Base-by-base conservation (phyloP, 2,329 filamentous ascomycete genomes). In the Curvularia hawaiiensis region DNA sequence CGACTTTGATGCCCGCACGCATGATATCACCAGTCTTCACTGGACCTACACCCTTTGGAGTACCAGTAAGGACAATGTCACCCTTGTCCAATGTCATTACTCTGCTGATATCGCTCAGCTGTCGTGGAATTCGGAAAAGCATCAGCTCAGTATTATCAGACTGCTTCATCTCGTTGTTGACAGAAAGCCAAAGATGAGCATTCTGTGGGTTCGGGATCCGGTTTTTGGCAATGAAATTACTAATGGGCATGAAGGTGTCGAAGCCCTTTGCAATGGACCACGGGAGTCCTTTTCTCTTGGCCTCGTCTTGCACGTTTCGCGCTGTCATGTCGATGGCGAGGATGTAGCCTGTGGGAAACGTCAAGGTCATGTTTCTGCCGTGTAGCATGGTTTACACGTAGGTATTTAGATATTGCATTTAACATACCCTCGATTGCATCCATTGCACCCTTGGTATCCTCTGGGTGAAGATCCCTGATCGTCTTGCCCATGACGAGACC, bases 211-310 rank as follows among this genome's bases (percentile, higher is more conserved):
- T 87, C 12, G 89, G 85, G 66, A 99, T 92, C 64, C 84, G 83
- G 35, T 85, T 82, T 80, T 96, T 96, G 66, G 87, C 82, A 69
- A 99, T 96, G 54, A 91, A 82, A 63, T 89, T 82, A 76, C 89
- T 91, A 72, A 99, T 85, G 57, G 95, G 95, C 50, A 96, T 84
- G 82, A 99, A 99, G 3, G 95, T 98, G 77, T 99, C 95, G 75
- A 98, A 99, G 46, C 95, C 95, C 82, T 99, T 99, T 67, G 91
- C 90, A 65, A 97, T 97, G 70, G 88, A 88, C 95, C 95, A 99
- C 8, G 95, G 95, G 16, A 98, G 87, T 35, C 95, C 92, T 83
- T 95, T 97, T 80, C 90, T 92, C 86, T 98, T 99, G 64, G 94
- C 94, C 80, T 97, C 92, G 69, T 97, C 91, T 79, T 99, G 95